Evolutionary conservation across 768 basidiomycete species (phyloP), one percentile per base, ranked within the genome.

Genomic region (Boletus vinaceobasis): DNA sequence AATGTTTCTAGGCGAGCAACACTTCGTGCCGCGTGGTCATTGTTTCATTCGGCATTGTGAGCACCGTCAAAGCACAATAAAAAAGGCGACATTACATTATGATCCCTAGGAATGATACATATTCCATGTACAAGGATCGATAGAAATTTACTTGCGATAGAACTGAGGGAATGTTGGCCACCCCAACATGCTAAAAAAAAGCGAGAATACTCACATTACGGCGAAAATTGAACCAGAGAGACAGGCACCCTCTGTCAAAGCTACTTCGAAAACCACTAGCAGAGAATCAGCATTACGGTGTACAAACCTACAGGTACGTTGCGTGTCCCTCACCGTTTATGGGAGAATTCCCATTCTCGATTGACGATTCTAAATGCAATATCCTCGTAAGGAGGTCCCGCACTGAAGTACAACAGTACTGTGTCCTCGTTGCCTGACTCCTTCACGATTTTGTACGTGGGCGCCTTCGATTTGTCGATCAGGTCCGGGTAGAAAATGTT

Each of bases 401-500:
- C 93, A 60, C 85, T 93, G 75, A 99, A 99, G 64, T 94, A 86
- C 31, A 99, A 73, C 21, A 97, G 77, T 13, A 92, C 90, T 1
- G 96, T 98, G 52, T 99, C 97, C 56, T 94, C 92, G 67, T 98
- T 97, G 7, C 92, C 94, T 5, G 87, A 84, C 65, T 97, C 93
- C 66, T 92, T 91, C 71, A 97, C 82, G 56, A 98, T 91, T 70
- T 91, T 93, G 76, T 98, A 99, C 7, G 93, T 93, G 4, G 97
- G 97, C 0, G 97, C 93, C 73, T 95, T 94, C 32, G 90, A 85
- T 71, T 97, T 97, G 77, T 99, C 96, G 73, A 99, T 98, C 60
- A 99, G 85, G 74, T 98, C 97, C 0, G 97, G 97, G 71, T 98
- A 99, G 77, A 99, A 98, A 45, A 99, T 93, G 63, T 96, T 97